phyloP scores from a whole-genome alignment of 2,329 filamentous ascomycete genomes.

The Talaromyces marneffei region DNA sequence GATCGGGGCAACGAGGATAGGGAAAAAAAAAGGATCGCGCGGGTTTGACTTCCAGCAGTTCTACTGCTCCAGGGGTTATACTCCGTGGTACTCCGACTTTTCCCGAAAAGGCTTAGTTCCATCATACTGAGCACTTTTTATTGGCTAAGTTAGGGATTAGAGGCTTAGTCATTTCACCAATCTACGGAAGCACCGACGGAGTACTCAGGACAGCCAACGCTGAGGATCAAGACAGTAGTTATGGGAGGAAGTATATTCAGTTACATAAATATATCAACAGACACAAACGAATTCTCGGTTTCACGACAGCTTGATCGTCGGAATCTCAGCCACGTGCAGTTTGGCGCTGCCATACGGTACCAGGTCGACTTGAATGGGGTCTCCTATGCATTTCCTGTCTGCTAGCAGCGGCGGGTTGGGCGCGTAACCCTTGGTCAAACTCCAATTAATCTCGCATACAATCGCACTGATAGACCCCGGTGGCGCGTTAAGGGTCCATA shows the following conservation, averaged over 20 bases:
- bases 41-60: not conserved
- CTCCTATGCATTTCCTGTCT: constrained; percentile 30
- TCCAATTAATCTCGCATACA: constrained; percentile 39
- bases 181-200: too few relatives aligned
- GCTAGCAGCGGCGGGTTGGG: constrained; percentile 29
- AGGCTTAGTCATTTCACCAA: not conserved
- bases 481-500: constrained; percentile 29
- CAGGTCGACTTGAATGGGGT: constrained; percentile 33
- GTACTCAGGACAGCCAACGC: not conserved
- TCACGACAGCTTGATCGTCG: constrained; percentile 18
- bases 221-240: too few relatives aligned
- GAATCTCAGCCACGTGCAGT: constrained; percentile 44
- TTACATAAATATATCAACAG: not conserved
- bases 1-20: not conserved
- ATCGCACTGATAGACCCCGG: constrained; percentile 34
- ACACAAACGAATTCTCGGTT: not conserved
- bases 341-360: constrained; percentile 46
- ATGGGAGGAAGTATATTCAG: constrained; percentile 2
- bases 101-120: constrained; percentile 1
- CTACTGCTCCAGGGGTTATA: not conserved
- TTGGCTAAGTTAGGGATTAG: not conserved
- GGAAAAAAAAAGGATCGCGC: not conserved
- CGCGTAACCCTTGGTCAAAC: constrained; percentile 29
- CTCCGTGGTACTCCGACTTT: constrained; percentile 1
- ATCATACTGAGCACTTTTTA: not conserved